Base-by-base conservation (phyloP, 768 basidiomycete species). In the Cytidiella melzeri region DNA sequence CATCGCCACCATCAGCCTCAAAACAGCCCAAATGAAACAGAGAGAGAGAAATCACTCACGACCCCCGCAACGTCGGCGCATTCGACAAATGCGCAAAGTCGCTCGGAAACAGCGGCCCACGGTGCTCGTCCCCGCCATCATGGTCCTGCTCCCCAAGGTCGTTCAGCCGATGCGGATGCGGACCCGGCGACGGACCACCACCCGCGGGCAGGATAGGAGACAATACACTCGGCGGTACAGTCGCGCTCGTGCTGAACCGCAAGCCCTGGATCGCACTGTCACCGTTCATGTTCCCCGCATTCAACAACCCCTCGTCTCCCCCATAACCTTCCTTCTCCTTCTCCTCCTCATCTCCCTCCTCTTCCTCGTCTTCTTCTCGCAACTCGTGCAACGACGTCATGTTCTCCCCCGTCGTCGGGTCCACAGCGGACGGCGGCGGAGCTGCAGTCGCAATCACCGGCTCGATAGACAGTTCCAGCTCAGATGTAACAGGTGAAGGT, bases 81-180 rank as follows among this genome's bases (percentile, higher is more conserved):
- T 75, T 56, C 21, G 78, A 76, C 54, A 92, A 64, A 47, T 76
- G 75, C 26, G 86, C 79, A 65, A 92, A 94, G 61, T 79, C 87
- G 55, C 79, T 84, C 3, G 87, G 87, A 69, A 94, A 94, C 5
- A 92, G 67, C 12, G 89, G 81, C 1, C 70, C 73, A 4, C 87
- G n/a, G n/a, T n/a, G 74, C 55, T 88, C 86, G 7, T 74, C 77
- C n/a, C 77, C 67, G 3, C 73, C 65, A 60, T 79, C 69, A 57
- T 80, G 77, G 11, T 64, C 59, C 10, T 53, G 23, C 18, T 27
- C 11, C 42, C 50, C 18, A 37, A 46, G 30, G 10, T 28, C 19
- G 27, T 41, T 50, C 5, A 52, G 18, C 12, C 51, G 38, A 23
- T 40, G 20, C 6, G 50, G 44, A 21, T 26, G 45, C 9, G 51